A percentile compares a stretch with the other conserved stretches of the same genome.
phyloP scores from a whole-genome alignment of 2,329 filamentous ascomycete species.

The Monilinia fructicola region DNA sequence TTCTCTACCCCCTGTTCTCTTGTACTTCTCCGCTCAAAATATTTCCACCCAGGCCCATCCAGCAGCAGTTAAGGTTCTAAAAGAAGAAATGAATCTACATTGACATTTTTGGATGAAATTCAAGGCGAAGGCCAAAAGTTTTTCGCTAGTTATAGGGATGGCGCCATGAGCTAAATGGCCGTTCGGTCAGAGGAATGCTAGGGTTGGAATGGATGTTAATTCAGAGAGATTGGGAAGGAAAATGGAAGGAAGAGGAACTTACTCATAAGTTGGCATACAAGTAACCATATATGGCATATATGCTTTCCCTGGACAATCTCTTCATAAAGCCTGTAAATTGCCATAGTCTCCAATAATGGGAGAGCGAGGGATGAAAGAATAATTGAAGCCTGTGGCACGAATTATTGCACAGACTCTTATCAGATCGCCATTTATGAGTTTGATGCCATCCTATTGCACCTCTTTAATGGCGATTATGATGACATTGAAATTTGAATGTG shows the following conservation, averaged over 20 bases:
- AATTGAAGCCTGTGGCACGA: slow-evolving; percentile 42
- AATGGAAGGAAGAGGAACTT: background rate
- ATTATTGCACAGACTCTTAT: slow-evolving; percentile 43
- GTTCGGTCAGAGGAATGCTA: slow-evolving; percentile 40
- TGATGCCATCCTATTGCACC: slow-evolving; percentile 48
- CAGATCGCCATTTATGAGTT: slow-evolving; percentile 43
- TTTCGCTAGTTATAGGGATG: slow-evolving; percentile 45
- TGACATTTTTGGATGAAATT: slow-evolving; percentile 47
- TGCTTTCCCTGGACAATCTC: slow-evolving; percentile 32
- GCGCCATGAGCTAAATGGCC: slow-evolving; percentile 39
- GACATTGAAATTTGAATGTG: slow-evolving; percentile 51
- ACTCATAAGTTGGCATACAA: slow-evolving; percentile 35
- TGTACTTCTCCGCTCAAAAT: slow-evolving; percentile 22
- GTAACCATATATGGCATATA: slow-evolving; percentile 41
- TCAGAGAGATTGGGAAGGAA: background rate
- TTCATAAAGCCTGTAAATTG: slow-evolving; percentile 36
- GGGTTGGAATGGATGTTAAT: too few relatives aligned
- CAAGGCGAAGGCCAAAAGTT: slow-evolving; percentile 51
- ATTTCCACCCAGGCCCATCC: slow-evolving; percentile 22
- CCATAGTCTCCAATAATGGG: slow-evolving; percentile 31
- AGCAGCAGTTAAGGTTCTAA: slow-evolving; percentile 43
- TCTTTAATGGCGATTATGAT: slow-evolving; percentile 48
- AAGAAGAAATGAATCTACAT: slow-evolving; percentile 44
- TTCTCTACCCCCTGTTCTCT: too few relatives aligned
- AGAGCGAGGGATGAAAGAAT: slow-evolving; percentile 35